Conservation (phyloP, 148 eudicot species). For the Chenopodium berlandieri region DNA sequence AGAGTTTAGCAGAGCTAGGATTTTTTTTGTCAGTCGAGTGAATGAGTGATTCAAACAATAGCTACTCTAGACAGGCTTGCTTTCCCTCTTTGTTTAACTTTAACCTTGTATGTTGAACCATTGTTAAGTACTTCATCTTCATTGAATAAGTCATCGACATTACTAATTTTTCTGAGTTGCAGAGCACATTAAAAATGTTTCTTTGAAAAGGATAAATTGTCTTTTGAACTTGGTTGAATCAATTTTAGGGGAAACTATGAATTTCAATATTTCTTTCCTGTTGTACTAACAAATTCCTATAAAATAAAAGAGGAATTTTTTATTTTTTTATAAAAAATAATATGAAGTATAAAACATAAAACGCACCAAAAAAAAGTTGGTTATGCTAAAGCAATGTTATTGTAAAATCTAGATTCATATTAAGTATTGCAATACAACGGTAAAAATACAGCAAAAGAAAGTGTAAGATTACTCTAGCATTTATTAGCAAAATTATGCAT, state of each 20-base stretch:
- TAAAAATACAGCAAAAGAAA: too few relatives aligned
- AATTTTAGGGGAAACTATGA: too few relatives aligned
- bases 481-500: constrained; percentile 13
- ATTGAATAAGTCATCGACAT: background rate
- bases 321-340: too few relatives aligned
- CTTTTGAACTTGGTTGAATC: background rate
- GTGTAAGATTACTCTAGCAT: background rate
- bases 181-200: background rate
- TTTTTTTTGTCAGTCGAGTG: background rate
- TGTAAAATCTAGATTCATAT: too few relatives aligned
- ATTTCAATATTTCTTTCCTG: too few relatives aligned
- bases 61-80: background rate
- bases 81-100: background rate
- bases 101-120: background rate
- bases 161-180: background rate
- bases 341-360: too few relatives aligned
- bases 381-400: too few relatives aligned
- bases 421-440: too few relatives aligned
- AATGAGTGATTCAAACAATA: background rate
- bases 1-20: background rate
- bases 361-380: too few relatives aligned
- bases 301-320: too few relatives aligned
- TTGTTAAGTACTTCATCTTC: background rate
- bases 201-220: background rate
- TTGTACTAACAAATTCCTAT: too few relatives aligned